Percentiles rank a stretch among this genome's conserved stretches.
These are phyloP conservation scores for Fusarium floridanum DNA, from an alignment of 2,329 filamentous ascomycete genomes.

Conservation along the genomic window DNA sequence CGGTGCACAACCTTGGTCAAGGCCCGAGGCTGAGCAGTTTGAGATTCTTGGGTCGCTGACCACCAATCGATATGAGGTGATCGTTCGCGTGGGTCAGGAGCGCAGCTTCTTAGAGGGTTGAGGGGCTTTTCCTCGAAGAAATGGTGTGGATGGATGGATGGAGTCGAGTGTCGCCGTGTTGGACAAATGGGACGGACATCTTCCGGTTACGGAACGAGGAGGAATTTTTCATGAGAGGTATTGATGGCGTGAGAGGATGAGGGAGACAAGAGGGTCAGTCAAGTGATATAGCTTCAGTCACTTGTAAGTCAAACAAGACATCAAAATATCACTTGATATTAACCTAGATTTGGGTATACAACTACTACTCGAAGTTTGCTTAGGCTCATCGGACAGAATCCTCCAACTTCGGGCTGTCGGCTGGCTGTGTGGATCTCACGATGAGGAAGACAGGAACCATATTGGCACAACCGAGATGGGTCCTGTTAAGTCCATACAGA, in stretches of 20 bases:
- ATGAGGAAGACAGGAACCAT: background rate
- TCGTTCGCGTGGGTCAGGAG: slow-evolving; percentile 34
- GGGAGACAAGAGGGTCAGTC: background rate
- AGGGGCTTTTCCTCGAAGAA: slow-evolving; percentile 14
- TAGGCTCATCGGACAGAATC: slow-evolving; percentile 10
- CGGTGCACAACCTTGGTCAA: slow-evolving; percentile 5
- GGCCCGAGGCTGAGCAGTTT: slow-evolving; percentile 6
- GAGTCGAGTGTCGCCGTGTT: slow-evolving; percentile 12
- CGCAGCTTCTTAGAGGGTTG: background rate
- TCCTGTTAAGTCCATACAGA: slow-evolving; percentile 12
- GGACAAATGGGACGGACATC: slow-evolving; percentile 9
- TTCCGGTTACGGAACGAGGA: slow-evolving; percentile 15
- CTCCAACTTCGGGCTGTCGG: slow-evolving; percentile 21
- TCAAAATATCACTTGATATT: background rate
- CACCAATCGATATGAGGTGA: slow-evolving; percentile 47
- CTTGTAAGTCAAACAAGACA: background rate
- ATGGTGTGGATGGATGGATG: slow-evolving; percentile 30
- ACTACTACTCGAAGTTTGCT: background rate
- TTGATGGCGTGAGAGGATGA: background rate
- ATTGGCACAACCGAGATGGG: slow-evolving; percentile 30
- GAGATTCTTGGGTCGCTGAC: slow-evolving; percentile 5
- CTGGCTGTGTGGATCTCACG: slow-evolving; percentile 20
- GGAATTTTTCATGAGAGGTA: background rate
- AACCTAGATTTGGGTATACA: background rate
- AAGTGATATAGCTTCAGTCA: background rate